Conservation (phyloP, 2,329 filamentous ascomycete species). For the Fusarium sp. region DNA sequence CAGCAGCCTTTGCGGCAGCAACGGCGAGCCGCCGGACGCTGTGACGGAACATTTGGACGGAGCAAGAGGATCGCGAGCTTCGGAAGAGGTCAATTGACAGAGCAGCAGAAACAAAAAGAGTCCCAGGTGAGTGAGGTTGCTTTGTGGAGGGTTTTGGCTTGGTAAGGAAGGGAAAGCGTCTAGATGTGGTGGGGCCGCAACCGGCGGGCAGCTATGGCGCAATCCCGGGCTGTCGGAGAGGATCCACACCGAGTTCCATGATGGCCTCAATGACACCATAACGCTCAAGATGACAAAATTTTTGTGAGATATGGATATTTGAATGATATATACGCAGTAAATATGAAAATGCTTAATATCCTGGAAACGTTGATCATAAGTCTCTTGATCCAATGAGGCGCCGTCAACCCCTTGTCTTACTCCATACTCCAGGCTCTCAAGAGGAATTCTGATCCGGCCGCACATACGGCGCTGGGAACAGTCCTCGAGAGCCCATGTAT, state of each 20-base stretch:
- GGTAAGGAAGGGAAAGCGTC: conserved; percentile 24
- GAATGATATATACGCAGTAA: not conserved
- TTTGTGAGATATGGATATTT: not conserved
- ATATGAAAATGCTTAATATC: conserved; percentile 7
- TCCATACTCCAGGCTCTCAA: conserved; percentile 9
- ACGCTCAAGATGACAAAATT: not conserved
- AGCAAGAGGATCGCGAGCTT: conserved; percentile 8
- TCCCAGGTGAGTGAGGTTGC: conserved; percentile 18
- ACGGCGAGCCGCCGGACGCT: conserved; percentile 75
- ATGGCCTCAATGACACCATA: not conserved
- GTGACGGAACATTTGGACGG: conserved; percentile 73
- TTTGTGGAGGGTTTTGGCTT: conserved; percentile 19
- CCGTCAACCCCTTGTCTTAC: not conserved
- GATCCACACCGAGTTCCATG: conserved; percentile 43
- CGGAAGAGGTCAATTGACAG: conserved; percentile 27
- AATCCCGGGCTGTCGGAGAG: conserved; percentile 44
- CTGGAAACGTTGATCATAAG: not conserved
- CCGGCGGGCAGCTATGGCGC: conserved; percentile 45
- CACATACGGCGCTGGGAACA: conserved; percentile 87
- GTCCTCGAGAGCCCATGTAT: conserved; percentile 82
- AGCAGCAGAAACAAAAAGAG: not conserved
- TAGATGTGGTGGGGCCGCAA: conserved; percentile 43
- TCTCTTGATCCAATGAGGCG: not conserved
- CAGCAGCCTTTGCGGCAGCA: conserved; percentile 60
- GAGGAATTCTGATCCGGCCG: conserved; percentile 54